A percentile compares a stretch with the other conserved stretches of the same genome.
Conservation (phyloP, 768 basidiomycete genomes). For the Cyclocybe cylindracea region DNA sequence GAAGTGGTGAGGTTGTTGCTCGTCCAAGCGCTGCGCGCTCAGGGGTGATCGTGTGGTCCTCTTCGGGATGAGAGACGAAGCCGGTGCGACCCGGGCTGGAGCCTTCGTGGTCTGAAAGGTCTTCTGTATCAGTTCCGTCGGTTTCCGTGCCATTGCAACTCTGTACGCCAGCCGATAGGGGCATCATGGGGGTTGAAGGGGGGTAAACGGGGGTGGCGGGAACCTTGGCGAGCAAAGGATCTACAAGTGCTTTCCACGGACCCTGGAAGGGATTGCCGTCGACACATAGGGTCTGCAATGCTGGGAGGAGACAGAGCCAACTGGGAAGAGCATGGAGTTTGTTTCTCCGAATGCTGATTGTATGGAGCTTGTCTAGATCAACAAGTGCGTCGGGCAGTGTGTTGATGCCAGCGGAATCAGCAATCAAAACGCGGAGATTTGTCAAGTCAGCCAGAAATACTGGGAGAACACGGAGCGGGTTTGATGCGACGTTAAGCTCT, state of each 20-base stretch:
- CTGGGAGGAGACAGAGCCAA: constrained; percentile 90
- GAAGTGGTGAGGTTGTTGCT: constrained; percentile 50
- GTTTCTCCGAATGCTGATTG: constrained; percentile 87
- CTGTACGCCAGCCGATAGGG: constrained; percentile 47
- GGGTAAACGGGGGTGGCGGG: constrained; percentile 65
- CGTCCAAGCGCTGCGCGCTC: constrained; percentile 57
- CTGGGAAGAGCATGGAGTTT: constrained; percentile 87
- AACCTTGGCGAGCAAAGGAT: constrained; percentile 72
- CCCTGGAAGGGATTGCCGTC: constrained; percentile 96
- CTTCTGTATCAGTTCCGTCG: constrained; percentile 53
- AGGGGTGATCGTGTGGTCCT: constrained; percentile 76
- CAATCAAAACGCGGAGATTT: constrained; percentile 84
- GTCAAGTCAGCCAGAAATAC: constrained; percentile 77
- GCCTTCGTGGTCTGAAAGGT: constrained; percentile 58
- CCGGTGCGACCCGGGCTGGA: constrained; percentile 38
- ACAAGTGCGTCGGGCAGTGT: constrained; percentile 76
- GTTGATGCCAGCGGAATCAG: constrained; percentile 85
- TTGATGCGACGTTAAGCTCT: constrained; percentile 91
- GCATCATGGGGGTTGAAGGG: constrained; percentile 63
- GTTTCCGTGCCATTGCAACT: constrained; percentile 43
- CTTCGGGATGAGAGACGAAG: constrained; percentile 40
- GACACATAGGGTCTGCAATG: constrained; percentile 85
- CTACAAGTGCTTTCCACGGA: constrained; percentile 88
- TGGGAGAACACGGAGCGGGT: constrained; percentile 91
- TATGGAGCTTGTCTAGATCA: constrained; percentile 80